Conservation (phyloP, 176 grass and related monocot species). For the Zea mays region Zm-B73-REFERENCE-NAM-5.0 NC_050105.1:149270501-149271000, state of each 20-base stretch:
- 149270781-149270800: background rate
- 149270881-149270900: conserved; percentile 9
- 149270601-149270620: background rate
- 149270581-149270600: conserved; percentile 20
- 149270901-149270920: conserved; percentile 12
- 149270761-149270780: background rate
- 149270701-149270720: background rate
- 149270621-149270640: background rate
- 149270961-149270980: background rate
- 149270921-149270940: background rate
- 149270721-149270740: background rate
- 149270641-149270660: conserved; percentile 13
- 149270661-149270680: conserved; percentile 6
- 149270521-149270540: conserved; percentile 39
- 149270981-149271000: background rate
- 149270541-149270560: background rate
- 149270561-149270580: background rate
- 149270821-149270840: background rate
- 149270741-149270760: background rate
- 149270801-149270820: conserved; percentile 20
- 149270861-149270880: background rate
- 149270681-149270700: background rate
- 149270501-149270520: conserved; percentile 47
- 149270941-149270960: conserved; percentile 6
- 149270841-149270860: background rate